phyloP scores from a whole-genome alignment of 1,139 yeast genomes.

The Suhomyces ambrosiae region DNA sequence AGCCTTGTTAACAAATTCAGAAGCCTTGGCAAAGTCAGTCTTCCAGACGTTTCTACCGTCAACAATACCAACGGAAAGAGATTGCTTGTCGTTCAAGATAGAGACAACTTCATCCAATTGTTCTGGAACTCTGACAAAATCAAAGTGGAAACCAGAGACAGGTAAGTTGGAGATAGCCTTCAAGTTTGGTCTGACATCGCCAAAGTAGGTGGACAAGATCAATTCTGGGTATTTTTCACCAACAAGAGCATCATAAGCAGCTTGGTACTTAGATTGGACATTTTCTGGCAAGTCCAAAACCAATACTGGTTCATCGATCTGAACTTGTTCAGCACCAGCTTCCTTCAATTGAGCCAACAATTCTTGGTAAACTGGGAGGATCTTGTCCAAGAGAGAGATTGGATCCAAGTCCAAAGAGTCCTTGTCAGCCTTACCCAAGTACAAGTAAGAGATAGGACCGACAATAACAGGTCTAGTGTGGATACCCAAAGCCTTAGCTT shows the following conservation, averaged over 20 bases:
- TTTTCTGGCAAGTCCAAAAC: conserved; percentile 90
- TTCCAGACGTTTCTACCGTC: conserved; percentile 99
- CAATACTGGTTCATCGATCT: conserved; percentile 95
- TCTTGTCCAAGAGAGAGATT: conserved; percentile 80
- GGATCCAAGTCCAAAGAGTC: conserved; percentile 96
- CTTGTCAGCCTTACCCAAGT: conserved; percentile 97
- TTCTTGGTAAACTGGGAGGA: conserved; percentile 90
- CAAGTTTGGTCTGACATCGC: conserved; percentile 97
- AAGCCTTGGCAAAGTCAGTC: conserved; percentile 87
- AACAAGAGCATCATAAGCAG: conserved; percentile 76
- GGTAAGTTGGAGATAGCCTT: conserved; percentile 85
- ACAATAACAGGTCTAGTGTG: conserved; percentile 96
- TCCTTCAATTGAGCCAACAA: conserved; percentile 81
- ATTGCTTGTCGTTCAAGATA: conserved; percentile 66
- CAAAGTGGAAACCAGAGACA: conserved; percentile 95
- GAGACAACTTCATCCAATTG: conserved; percentile 84
- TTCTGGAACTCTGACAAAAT: conserved; percentile 94
- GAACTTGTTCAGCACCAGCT: conserved; percentile 95
- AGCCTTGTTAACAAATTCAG: conserved; percentile 79
- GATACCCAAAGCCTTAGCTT: conserved; percentile 95
- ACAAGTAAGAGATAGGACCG: conserved; percentile 95
- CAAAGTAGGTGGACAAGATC: conserved; percentile 89
- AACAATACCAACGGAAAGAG: conserved; percentile 92
- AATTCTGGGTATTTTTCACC: conserved; percentile 73
- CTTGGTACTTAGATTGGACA: conserved; percentile 82